Evolutionary conservation across 345 rosid genomes (phyloP), one percentile per base, ranked within the genome.

Genomic region (Physaria fendleri): DNA sequence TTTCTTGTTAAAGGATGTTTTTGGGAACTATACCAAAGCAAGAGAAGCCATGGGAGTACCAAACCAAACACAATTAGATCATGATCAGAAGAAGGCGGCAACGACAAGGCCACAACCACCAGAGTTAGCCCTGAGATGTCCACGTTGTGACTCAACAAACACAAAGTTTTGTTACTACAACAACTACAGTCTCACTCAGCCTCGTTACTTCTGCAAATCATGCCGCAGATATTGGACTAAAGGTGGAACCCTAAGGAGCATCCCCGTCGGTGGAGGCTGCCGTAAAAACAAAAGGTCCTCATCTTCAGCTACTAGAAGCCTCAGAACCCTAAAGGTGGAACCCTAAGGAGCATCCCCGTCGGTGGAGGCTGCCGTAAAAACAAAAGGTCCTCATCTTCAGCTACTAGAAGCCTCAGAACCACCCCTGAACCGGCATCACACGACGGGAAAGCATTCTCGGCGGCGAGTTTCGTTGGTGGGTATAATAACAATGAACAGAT

Each of bases 111-210:
- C 90, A 16, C 83, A 71, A 52, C 87, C 85, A 11, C 64, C 74
- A 35, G 95, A 87, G 56, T 82, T 79, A 64, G 76, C 89, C 8
- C 72, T 78, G 7, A 83, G 81, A 41, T 86, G 95, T 40, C 95
- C 95, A 15, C 76, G 95, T 46, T 86, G 95, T 50, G 88, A 83
- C 56, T 86, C 95, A 71, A 71, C 79, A 34, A 86, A 86, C 82
- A 86, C 95, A 61, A 86, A 86, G 65, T 86, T 86, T 68, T 86
- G 95, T 72, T 86, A 86, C 76, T 86, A 86, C 88, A 86, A 86
- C 81, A 86, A 86, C 70, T 86, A 86, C 83, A 86, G 90, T 62
- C 85, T 83, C 56, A 59, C 90, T 50, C 95, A 86, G 79, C 95
- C 95, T 12, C 75, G 95, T 47, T 83, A 83, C 83, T 86, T 86